Evolutionary conservation across 2,329 filamentous ascomycete species (phyloP), one percentile per base, ranked within the genome.

Genomic region (Penicillium sp.): DNA sequence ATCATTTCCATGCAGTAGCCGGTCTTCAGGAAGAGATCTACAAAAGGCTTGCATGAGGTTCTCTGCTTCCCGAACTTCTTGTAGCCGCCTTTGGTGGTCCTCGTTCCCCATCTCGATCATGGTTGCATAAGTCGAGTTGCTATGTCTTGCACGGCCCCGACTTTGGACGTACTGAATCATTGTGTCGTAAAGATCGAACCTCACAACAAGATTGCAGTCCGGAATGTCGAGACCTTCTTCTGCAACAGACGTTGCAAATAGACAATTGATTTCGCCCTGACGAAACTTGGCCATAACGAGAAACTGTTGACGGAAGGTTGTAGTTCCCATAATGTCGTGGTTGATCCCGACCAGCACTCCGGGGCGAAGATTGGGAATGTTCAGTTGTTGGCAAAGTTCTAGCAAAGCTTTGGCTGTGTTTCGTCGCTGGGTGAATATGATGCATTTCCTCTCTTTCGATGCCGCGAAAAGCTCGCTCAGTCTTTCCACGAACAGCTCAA

Each of bases 131-230:
- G 79, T 82, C 0, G 93, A 97, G 44, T 85, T 78, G 0, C 71
- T 67, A 59, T 89, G 86, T 31, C 93, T 80, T 10, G 93, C 93
- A 44, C 93, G 81, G 0, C 93, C 93, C 52, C 89, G 81, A 11
- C 90, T 96, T 66, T 98, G 93, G 16, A 97, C 84, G 63, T 96
- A 97, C 61, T 95, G 87, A 42, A 97, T 97, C 67, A 95, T 82
- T 0, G 91, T 96, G 9, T 78, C 77, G 68, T 89, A 95, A 2
- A 95, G 77, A 62, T 97, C 89, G 60, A 96, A 98, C 67, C 74
- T 74, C 22, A 84, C 69, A 9, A 84, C 77, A n/a, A 84, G 64
- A 53, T 84, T 84, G 67, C 81, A 85, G 49, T 82, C 78, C 4
- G 80, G 80, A 18, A 84, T 81, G 59, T 85, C 81, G 6, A 85